Base-by-base conservation (phyloP, 495 filamentous ascomycete species). In the Penicillium flavigenum region DNA sequence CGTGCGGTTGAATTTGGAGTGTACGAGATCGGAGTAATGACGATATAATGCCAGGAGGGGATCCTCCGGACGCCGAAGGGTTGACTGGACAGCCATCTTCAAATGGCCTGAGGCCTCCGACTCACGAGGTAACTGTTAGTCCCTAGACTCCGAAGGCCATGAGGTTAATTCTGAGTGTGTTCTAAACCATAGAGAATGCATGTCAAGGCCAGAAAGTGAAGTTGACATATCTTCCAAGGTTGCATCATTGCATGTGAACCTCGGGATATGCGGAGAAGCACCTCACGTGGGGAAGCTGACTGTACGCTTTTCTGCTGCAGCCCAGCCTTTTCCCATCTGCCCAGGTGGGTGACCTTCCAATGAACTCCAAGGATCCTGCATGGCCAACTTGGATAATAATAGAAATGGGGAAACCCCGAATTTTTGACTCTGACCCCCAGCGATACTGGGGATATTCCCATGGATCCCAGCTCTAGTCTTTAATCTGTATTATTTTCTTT, bases 81-180 rank as follows among this genome's bases (percentile, higher is more conserved):
- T 95, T 29, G 92, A 96, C 75, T 95, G 92, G 60, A 81, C 84
- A 50, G 92, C 90, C 92, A 96, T 96, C 44, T 52, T 65, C 51
- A 50, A 45, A 53, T 53, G 51, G 55, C 51, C 61, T 49, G 41
- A 20, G 27, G 53, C 42, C 58, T 58, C 49, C 22, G 53, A 56
- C 31, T 59, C 50, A 36, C 44, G 47, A 52, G 49, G 34, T 54
- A 46, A 45, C 59, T 54, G 48, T 57, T 36, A 14, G 43, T 57
- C 49, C 41, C 57, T 63, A 41, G 5, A 36, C 8, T 62, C 44
- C 20, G 32, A 43, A 47, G 50, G 56, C 59, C 66, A 68, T 68
- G 51, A 31, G 26, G 20, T 26, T 51, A 32, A 48, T 52, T 17
- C 11, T 26, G 20, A 38, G 19, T 17, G 16, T 27, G 11, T 52